These are phyloP conservation scores for Phytophthora cactorum DNA, from an alignment of 352 stramenopile species.

Conservation along the genomic window DNA sequence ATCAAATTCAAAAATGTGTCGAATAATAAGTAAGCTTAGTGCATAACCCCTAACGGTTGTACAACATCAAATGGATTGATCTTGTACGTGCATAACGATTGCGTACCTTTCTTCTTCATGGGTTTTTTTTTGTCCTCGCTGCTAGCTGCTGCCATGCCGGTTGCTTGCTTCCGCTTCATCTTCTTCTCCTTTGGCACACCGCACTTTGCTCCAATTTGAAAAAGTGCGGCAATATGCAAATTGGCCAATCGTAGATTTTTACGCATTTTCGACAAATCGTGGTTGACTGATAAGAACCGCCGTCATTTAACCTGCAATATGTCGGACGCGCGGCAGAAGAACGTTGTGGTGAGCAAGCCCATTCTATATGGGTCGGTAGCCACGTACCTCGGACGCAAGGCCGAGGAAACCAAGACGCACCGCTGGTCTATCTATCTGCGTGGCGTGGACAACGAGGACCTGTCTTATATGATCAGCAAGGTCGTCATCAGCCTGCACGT, in stretches of 20 bases:
- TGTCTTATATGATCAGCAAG: slow-evolving; percentile 95
- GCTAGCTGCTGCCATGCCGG: not conserved
- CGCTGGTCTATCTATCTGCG: slow-evolving; percentile 96
- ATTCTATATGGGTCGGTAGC: slow-evolving; percentile 96
- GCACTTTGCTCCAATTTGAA: slow-evolving; percentile 17
- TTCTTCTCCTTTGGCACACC: not conserved
- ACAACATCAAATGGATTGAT: not conserved
- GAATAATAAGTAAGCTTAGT: not conserved
- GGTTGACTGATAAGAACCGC: slow-evolving; percentile 8
- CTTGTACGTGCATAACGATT: not conserved
- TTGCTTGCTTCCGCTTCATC: slow-evolving; percentile 61
- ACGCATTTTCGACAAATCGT: slow-evolving; percentile 9
- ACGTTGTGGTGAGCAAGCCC: slow-evolving; percentile 90
- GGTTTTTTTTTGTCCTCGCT: slow-evolving; percentile 4
- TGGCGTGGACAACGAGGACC: slow-evolving; percentile 93
- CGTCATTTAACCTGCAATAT: slow-evolving; percentile 35
- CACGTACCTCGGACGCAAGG: slow-evolving; percentile 92
- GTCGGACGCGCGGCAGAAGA: slow-evolving; percentile 77
- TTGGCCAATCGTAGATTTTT: slow-evolving; percentile 16
- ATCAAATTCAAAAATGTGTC: slow-evolving; percentile 18
- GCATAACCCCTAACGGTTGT: not conserved
- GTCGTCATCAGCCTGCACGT: slow-evolving; percentile 98
- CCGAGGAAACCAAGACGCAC: slow-evolving; percentile 95
- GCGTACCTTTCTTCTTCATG: slow-evolving; percentile 29
- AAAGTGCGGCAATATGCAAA: slow-evolving; percentile 23